phyloP scores from a whole-genome alignment of 495 filamentous ascomycete species.

The Daldinia concentrica region DNA sequence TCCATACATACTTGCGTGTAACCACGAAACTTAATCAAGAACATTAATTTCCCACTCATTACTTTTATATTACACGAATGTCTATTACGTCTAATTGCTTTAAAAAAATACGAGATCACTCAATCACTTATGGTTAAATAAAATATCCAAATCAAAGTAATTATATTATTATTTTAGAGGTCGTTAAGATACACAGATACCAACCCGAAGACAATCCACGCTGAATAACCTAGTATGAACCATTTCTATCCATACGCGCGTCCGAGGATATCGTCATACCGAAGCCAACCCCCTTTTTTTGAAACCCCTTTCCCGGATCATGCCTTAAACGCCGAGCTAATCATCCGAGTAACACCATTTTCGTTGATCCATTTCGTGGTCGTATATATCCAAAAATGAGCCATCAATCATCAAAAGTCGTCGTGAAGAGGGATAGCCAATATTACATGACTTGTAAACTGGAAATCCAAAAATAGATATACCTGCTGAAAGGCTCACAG shows the following conservation, averaged over 20 bases:
- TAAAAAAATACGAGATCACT: neutral
- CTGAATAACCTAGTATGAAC: constrained; percentile 12
- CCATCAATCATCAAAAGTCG: constrained; percentile 18
- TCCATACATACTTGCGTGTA: neutral
- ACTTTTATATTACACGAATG: neutral
- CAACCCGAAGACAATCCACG: constrained; percentile 15
- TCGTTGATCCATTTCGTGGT: constrained; percentile 1
- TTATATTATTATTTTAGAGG: constrained; percentile 34
- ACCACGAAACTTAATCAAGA: neutral
- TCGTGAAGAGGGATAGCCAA: neutral
- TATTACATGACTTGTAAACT: neutral
- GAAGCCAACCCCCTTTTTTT: constrained; percentile 21
- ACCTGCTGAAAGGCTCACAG: neutral
- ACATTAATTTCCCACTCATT: neutral
- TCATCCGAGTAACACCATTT: constrained; percentile 14
- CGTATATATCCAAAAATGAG: constrained; percentile 3
- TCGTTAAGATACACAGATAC: constrained; percentile 18
- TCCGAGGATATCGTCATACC: constrained; percentile 34
- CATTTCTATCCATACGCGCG: constrained; percentile 15
- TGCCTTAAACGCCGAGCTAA: constrained; percentile 22
- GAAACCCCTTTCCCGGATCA: neutral
- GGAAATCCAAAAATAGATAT: neutral
- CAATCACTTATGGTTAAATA: neutral
- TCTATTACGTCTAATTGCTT: neutral
- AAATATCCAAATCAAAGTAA: neutral